Percentiles rank a stretch among this genome's conserved stretches.
Conservation (phyloP, 75 land plant species). For the Chamaecyparis obtusa region DNA sequence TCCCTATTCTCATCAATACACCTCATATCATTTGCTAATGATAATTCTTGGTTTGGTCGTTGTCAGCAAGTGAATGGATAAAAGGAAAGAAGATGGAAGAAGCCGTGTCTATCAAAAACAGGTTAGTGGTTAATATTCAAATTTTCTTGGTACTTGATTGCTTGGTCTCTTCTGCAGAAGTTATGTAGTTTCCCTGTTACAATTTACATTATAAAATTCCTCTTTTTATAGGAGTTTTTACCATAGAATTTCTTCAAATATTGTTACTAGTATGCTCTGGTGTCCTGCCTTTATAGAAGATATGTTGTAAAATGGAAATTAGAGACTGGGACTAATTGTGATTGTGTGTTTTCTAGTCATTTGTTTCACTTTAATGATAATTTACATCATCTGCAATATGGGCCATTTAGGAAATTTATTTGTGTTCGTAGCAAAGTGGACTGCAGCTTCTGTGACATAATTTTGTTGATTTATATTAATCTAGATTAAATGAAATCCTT, state of each 20-base stretch:
- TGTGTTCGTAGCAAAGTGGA: not conserved
- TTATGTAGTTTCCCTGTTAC: not conserved
- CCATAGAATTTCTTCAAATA: not conserved
- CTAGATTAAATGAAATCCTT: not conserved
- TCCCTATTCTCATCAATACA: not conserved
- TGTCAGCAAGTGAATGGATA: constrained; percentile 72
- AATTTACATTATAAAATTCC: not conserved
- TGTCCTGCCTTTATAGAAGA: not conserved
- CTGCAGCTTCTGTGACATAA: not conserved
- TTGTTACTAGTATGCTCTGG: not conserved
- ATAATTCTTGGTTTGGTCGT: not conserved
- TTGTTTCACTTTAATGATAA: not conserved
- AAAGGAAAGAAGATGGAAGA: constrained; percentile 80
- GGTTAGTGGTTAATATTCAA: constrained; percentile 37
- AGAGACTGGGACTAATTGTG: not conserved
- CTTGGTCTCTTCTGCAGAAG: not conserved
- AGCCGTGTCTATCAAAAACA: constrained; percentile 66
- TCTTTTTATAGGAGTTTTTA: not conserved
- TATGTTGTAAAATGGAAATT: not conserved
- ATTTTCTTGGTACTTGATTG: not conserved
- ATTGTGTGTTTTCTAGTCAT: not conserved
- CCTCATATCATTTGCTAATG: not conserved
- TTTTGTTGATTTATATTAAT: not conserved
- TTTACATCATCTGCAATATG: not conserved
- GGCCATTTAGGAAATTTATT: not conserved